phyloP scores from a whole-genome alignment of 495 filamentous ascomycete species.

The Trichoderma parareesei region DNA sequence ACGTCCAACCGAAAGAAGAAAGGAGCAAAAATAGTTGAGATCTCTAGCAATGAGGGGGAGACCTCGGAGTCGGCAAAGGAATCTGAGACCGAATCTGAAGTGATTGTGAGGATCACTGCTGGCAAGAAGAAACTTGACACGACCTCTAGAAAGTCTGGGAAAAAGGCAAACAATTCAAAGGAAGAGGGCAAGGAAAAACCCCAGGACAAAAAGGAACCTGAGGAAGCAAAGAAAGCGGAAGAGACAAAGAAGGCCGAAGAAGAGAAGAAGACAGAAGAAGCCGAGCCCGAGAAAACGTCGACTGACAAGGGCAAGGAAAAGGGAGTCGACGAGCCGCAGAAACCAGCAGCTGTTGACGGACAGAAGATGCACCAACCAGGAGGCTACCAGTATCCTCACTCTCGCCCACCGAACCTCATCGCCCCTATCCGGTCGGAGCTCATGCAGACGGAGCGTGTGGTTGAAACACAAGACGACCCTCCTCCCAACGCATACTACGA shows the following conservation, averaged over 20 bases:
- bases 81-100: background rate
- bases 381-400: conserved; percentile 10
- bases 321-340: conserved; percentile 6
- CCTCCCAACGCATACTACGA: conserved; percentile 45
- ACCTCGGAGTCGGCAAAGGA: background rate
- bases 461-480: conserved; percentile 33
- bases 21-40: background rate
- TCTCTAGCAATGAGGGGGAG: background rate
- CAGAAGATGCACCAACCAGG: background rate
- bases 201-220: background rate
- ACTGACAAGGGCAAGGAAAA: conserved; percentile 11
- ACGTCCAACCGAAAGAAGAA: background rate
- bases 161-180: background rate
- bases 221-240: conserved; percentile 9
- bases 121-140: background rate
- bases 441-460: conserved; percentile 34
- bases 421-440: conserved; percentile 28
- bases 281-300: conserved; percentile 11
- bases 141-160: background rate
- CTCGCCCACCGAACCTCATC: conserved; percentile 24
- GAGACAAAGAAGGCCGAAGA: background rate
- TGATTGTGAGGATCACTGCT: background rate
- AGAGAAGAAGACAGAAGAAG: conserved; percentile 14
- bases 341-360: background rate
- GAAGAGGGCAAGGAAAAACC: conserved; percentile 9